Base-by-base conservation (phyloP, 331 rosid genomes). In the Quercus tomentella region DNA sequence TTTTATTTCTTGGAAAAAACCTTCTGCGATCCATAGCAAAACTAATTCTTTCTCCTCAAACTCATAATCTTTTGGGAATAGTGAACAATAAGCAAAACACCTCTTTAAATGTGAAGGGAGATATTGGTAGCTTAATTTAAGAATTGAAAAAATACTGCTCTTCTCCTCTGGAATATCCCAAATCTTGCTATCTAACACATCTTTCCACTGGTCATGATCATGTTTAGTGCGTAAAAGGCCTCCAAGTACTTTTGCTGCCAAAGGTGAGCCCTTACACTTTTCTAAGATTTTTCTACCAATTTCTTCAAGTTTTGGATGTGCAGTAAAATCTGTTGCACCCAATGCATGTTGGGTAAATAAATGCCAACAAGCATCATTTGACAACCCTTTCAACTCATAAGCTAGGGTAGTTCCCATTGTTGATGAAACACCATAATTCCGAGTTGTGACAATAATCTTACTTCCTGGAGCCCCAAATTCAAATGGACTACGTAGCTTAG, bases 81-180 rank as follows among this genome's bases (percentile, higher is more conserved):
- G 28, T 1, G 91, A 81, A 21, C 87, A 79, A 26, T 81, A 86
- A 11, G 89, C 84, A 73, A 88, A 83, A 11, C 88, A 88, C 1
- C 70, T 79, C 56, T 86, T 88, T 61, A 75, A 20, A 23, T 73
- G 31, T 6, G 82, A 56, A 2, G 92, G 81, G 8, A 86, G 83
- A 76, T 80, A 35, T 16, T 63, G 52, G 16, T 86, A 85, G 49
- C 90, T 86, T 66, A 89, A 78, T 56, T 43, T 80, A 9, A 89
- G 22, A 16, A 76, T 79, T 0, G 90, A 71, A 14, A 77, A 22
- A 81, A 88, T 37, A 6, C 20, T 54, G 3, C 45, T 57, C 16
- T 49, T 65, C 0, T 14, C 14, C 0, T 56, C 71, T 7, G 68
- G 1, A 37, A 37, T 66, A 2, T 45, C 74, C 88, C 88, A 76